These are phyloP conservation scores for Sugiyamaella pinicola DNA, from an alignment of 1,139 yeast genomes.

Conservation along the genomic window DNA sequence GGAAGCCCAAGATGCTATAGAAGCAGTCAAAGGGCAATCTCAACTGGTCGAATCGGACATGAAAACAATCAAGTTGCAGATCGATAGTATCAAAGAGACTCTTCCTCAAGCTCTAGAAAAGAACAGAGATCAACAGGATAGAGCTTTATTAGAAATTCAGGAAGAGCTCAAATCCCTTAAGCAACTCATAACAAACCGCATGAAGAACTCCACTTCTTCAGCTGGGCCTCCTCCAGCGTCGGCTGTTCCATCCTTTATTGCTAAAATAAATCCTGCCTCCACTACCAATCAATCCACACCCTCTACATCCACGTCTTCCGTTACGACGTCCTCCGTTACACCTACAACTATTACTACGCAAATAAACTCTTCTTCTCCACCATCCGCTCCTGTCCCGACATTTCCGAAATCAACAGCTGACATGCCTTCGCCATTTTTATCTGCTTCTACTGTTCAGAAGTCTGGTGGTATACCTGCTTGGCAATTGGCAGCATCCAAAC, in stretches of 20 bases:
- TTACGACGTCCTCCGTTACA: too few relatives aligned
- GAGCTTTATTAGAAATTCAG: slow-evolving; percentile 58
- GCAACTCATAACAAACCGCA: slow-evolving; percentile 59
- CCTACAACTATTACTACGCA: too few relatives aligned
- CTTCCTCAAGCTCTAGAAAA: slow-evolving; percentile 67
- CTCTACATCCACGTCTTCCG: too few relatives aligned
- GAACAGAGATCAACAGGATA: slow-evolving; percentile 57
- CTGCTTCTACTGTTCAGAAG: slow-evolving; percentile 40
- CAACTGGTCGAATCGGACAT: slow-evolving; percentile 79
- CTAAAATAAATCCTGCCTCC: slow-evolving; percentile 27
- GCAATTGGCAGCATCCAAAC: slow-evolving; percentile 60
- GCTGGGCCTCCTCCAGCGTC: slow-evolving; percentile 32
- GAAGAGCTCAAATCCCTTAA: slow-evolving; percentile 69
- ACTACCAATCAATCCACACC: too few relatives aligned
- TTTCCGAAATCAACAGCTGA: too few relatives aligned
- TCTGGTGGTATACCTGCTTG: slow-evolving; percentile 69
- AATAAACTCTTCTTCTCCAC: slow-evolving; percentile 21
- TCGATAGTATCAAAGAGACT: slow-evolving; percentile 70
- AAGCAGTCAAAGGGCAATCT: slow-evolving; percentile 67
- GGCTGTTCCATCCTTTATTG: slow-evolving; percentile 51
- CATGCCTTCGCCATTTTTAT: not conserved
- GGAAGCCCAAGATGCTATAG: slow-evolving; percentile 68
- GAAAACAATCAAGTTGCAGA: slow-evolving; percentile 74
- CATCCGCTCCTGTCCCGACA: slow-evolving; percentile 12
- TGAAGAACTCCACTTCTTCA: slow-evolving; percentile 25